Evolutionary conservation across 805 yeast genomes (phyloP), one percentile per base, ranked within the genome.

Genomic region (Barnettozyma sucrosica): DNA sequence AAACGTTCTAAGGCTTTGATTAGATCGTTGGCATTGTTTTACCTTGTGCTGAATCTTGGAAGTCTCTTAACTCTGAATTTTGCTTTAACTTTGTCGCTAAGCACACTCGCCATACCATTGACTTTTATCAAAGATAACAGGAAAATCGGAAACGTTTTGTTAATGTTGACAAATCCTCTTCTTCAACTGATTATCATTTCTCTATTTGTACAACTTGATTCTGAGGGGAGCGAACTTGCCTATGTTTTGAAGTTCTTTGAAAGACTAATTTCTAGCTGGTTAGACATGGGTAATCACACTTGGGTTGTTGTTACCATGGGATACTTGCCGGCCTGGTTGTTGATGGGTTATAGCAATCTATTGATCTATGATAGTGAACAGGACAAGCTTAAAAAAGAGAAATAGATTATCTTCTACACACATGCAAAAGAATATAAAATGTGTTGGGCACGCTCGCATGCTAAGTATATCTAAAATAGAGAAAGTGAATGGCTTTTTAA

Each of bases 291-390:
- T 47, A 82, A 85, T 50, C 89, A 96, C 92, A 85, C 96, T 0
- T 89, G 96, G 90, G 74, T 79, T 48, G 76, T 86, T 21, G 61
- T 89, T 2, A 70, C 80, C 36, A 67, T 83, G 37, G 86, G 89
- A 0, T 89, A 96, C 96, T 63, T 82, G 34, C 95, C 97, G 3
- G 74, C 81, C 5, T 92, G 98, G 98, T 39, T 80, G 4, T 56
- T 68, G 14, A 55, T 67, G 11, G 63, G 65, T 1, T 41, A 61
- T n/a, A 66, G 72, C 39, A 47, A 47, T 39, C 23, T 43, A 20
- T 16, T 47, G 20, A 21, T 38, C 14, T 25, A 30, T 30, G 41
- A 42, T 16, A 43, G 46, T 14, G 36, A 20, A 21, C 41, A 36
- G 20, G 37, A 28, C n/a, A 26, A 47, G 26, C 9, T 42, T 43